Conservation (phyloP, 352 stramenopile genomes). For the Globisporangium megalacanthum region DNA sequence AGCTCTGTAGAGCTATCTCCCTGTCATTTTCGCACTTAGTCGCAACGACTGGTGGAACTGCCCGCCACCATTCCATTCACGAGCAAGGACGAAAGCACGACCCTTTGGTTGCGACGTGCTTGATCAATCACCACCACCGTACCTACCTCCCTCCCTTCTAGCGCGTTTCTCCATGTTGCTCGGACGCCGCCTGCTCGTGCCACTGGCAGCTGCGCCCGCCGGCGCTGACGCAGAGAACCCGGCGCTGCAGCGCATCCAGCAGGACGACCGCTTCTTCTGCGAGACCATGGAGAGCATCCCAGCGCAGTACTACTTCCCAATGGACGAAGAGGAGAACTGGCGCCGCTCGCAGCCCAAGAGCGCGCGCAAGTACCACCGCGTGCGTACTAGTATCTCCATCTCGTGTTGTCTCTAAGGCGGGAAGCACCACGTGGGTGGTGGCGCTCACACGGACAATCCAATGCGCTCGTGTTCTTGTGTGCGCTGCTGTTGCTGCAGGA, state of each 20-base stretch:
- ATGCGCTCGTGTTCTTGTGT: not conserved
- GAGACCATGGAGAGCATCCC: conserved; percentile 72
- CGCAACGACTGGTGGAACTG: too few relatives aligned
- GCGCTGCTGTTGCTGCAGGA: conserved; percentile 20
- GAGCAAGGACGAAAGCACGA: too few relatives aligned
- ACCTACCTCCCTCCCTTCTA: not conserved
- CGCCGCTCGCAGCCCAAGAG: conserved; percentile 50
- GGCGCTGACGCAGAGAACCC: conserved; percentile 11
- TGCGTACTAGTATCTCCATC: too few relatives aligned
- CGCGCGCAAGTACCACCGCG: conserved; percentile 72
- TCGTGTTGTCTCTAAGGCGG: too few relatives aligned
- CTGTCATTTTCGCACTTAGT: too few relatives aligned
- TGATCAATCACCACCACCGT: too few relatives aligned
- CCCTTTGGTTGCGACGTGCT: too few relatives aligned
- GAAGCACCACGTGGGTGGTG: too few relatives aligned
- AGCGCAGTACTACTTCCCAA: conserved; percentile 72
- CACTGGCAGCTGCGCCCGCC: conserved; percentile 7
- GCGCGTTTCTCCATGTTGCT: conserved; percentile 45
- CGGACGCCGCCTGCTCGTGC: conserved; percentile 43
- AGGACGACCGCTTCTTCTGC: conserved; percentile 70
- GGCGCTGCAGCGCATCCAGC: conserved; percentile 20
- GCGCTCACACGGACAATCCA: too few relatives aligned
- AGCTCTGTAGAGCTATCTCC: too few relatives aligned
- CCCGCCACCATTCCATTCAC: too few relatives aligned
- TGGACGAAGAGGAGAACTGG: conserved; percentile 73